Conservation (phyloP, 2,329 filamentous ascomycete species). For the Tolypocladium inflatum region DNA sequence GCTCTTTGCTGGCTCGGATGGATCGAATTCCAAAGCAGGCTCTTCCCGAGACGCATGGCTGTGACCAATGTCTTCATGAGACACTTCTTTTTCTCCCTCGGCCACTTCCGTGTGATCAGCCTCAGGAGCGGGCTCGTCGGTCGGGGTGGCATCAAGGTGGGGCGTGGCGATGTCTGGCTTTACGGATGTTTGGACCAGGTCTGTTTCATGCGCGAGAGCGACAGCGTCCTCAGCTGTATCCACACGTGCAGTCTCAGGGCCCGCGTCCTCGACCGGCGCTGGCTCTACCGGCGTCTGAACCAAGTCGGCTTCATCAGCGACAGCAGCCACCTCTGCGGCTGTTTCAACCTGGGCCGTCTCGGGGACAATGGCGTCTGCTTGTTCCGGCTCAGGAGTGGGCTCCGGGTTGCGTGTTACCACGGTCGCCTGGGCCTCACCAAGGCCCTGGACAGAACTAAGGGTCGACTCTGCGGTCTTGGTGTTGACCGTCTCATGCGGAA, state of each 20-base stretch:
- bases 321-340: background rate
- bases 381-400: background rate
- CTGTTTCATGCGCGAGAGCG: background rate
- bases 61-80: background rate
- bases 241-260: background rate
- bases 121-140: background rate
- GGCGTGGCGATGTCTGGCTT: background rate
- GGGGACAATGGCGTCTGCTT: background rate
- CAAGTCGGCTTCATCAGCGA: background rate
- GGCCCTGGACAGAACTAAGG: background rate
- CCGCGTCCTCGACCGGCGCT: background rate
- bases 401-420: background rate
- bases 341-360: background rate
- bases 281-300: background rate
- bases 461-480: background rate
- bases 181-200: background rate
- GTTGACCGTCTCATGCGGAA: background rate
- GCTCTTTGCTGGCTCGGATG: background rate
- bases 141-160: background rate
- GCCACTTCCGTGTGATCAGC: background rate
- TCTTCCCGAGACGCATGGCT: background rate
- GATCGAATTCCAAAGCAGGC: background rate
- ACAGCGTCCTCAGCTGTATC: background rate
- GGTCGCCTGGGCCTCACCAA: background rate
- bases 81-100: background rate